Percentiles rank a stretch among this genome's conserved stretches.
These are phyloP conservation scores for Neopestalotiopsis rosae DNA, from an alignment of 2,329 filamentous ascomycete species.

Conservation along the genomic window DNA sequence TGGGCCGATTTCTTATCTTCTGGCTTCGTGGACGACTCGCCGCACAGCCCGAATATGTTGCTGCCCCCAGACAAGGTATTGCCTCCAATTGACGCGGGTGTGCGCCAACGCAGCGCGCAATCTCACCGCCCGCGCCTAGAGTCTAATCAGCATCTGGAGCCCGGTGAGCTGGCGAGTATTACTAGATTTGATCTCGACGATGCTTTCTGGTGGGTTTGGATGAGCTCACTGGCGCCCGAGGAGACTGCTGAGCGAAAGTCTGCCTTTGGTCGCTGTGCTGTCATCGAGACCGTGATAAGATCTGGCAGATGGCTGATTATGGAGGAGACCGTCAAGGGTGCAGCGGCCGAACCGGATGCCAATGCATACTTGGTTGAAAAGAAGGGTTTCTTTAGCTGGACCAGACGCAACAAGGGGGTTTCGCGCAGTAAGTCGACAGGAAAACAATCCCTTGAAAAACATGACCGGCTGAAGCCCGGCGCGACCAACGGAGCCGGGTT, in stretches of 20 bases:
- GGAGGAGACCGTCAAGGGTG: constrained; percentile 95
- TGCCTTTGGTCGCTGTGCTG: constrained; percentile 90
- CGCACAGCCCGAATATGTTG: constrained; percentile 68
- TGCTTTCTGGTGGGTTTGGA: constrained; percentile 99
- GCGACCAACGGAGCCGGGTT: constrained; percentile 41
- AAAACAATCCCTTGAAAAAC: constrained; percentile 61
- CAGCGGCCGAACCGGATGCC: constrained; percentile 81
- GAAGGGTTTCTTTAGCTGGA: constrained; percentile 92
- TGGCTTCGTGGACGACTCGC: constrained; percentile 82
- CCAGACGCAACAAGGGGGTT: constrained; percentile 67
- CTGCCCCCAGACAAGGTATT: constrained; percentile 92
- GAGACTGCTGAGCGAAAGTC: constrained; percentile 86
- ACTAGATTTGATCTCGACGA: constrained; percentile 86
- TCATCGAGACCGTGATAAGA: constrained; percentile 85
- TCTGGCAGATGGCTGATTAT: constrained; percentile 90
- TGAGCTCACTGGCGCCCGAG: constrained; percentile 91
- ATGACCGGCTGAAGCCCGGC: constrained; percentile 46
- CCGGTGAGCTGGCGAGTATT: constrained; percentile 94
- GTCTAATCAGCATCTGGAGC: constrained; percentile 73
- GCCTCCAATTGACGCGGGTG: constrained; percentile 77
- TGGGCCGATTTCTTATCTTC: constrained; percentile 98
- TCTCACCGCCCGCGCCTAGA: constrained; percentile 80
- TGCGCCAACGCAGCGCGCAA: constrained; percentile 82
- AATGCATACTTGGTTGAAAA: constrained; percentile 94
- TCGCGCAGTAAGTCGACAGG: constrained; percentile 73